Base-by-base conservation (phyloP, 441 rosid genomes). In the Gossypium gossypioides region DNA sequence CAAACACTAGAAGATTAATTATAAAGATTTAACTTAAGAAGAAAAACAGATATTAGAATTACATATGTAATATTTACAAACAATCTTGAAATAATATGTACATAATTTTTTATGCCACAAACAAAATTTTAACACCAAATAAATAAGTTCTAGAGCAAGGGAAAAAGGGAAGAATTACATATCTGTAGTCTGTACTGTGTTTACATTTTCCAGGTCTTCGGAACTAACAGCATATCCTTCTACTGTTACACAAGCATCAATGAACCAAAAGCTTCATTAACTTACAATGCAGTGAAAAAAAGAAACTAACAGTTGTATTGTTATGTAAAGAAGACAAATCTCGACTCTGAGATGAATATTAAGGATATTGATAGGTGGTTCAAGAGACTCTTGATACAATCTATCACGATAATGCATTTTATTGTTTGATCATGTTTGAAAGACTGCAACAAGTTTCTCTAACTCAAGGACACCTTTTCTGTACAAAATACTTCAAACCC, bases 181-280 rank as follows among this genome's bases (percentile, higher is more conserved):
- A 29, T 27, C 2, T n/a, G 21, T 60, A 29, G 15, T 27, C 2
- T n/a, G 12, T 60, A 60, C 44, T 1, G 42, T 27, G 64, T 60
- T 19, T 6, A 29, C 21, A 60, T 51, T 51, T 60, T 13, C 64
- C 44, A 60, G 9, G 44, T 32, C 44, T 60, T 29, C 21, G 8
- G 18, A 29, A 15, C 65, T 29, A 59, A n/a, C 19, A 60, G 15
- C 67, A 16, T 18, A 24, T 24, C 62, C 32, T 13, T 57, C 22
- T 12, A 12, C 62, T 57, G 37, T 57, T 55, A 21, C 60, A 55
- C 60, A 56, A 56, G 32, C 32, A 61, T 61, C 66, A 61, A 61
- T 32, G 22, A 15, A 60, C 44, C 44, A 29, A 15, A 29, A 8
- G 64, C 34, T 40, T 42, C 34, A 44, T 46, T 44, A 44, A 44